These are phyloP conservation scores for Vachellia pachyceras DNA, from an alignment of 306 rosid genomes.

Conservation along the genomic window DNA sequence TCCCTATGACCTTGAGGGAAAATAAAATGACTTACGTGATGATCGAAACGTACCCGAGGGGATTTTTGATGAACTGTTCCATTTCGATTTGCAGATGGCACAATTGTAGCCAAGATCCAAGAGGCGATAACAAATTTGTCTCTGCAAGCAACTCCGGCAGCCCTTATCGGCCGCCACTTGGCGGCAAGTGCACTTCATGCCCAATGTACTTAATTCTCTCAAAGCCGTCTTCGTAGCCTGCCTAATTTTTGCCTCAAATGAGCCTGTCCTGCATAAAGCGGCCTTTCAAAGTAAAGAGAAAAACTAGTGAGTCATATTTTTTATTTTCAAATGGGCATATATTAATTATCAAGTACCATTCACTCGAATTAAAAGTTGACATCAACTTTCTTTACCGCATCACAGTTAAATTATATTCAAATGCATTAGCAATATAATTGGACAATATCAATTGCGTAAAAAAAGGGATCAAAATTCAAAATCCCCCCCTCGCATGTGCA, in stretches of 20 bases:
- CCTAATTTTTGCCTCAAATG: slow-evolving; percentile 60
- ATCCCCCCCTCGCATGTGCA: not conserved
- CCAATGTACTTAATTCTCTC: slow-evolving; percentile 38
- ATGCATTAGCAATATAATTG: not conserved
- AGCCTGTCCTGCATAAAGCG: slow-evolving; percentile 50
- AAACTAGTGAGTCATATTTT: not conserved
- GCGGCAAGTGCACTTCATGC: slow-evolving; percentile 55
- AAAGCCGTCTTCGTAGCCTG: slow-evolving; percentile 61
- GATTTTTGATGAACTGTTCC: slow-evolving; percentile 58
- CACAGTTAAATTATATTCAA: not conserved
- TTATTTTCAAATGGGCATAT: not conserved
- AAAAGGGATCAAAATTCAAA: not conserved
- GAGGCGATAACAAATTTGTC: slow-evolving; percentile 62
- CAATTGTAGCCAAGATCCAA: slow-evolving; percentile 63
- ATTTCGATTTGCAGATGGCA: slow-evolving; percentile 71
- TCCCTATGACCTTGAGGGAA: not conserved
- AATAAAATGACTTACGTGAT: not conserved
- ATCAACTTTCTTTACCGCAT: too few species aligned
- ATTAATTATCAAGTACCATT: not conserved
- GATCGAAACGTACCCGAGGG: slow-evolving; percentile 57
- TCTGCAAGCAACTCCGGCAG: slow-evolving; percentile 73
- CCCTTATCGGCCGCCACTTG: slow-evolving; percentile 38
- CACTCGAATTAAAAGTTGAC: not conserved
- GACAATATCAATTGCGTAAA: too few species aligned
- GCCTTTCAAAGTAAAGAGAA: slow-evolving; percentile 39